Conservation (phyloP, 805 yeast species). For the Metschnikowia corniflorae region DNA sequence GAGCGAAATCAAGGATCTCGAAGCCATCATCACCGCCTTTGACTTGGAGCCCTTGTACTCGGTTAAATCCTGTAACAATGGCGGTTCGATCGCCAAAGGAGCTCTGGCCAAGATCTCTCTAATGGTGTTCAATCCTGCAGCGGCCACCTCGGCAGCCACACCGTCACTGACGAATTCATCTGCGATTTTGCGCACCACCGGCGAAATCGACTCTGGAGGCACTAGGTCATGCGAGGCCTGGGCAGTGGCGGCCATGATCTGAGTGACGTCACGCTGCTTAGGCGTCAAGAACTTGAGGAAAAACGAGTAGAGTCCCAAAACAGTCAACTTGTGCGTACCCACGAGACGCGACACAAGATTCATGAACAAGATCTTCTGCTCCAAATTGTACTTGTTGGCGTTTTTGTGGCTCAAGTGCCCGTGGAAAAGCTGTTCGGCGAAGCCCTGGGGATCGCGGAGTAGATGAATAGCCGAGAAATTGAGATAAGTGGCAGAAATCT, state of each 20-base stretch:
- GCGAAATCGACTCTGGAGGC: constrained; percentile 86
- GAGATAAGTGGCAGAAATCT: constrained; percentile 61
- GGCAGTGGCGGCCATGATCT: constrained; percentile 94
- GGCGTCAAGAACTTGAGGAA: constrained; percentile 90
- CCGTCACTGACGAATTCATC: constrained; percentile 98
- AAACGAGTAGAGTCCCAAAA: constrained; percentile 84
- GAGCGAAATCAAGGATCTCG: constrained; percentile 77
- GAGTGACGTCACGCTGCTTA: constrained; percentile 90
- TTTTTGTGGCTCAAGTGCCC: constrained; percentile 69
- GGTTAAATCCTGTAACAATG: constrained; percentile 81
- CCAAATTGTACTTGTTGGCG: constrained; percentile 70
- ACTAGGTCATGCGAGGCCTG: constrained; percentile 96
- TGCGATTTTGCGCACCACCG: constrained; percentile 86
- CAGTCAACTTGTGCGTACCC: constrained; percentile 91
- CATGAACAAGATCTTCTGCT: constrained; percentile 85
- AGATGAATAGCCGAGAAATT: constrained; percentile 94
- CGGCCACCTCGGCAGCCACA: constrained; percentile 96
- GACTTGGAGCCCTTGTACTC: constrained; percentile 92
- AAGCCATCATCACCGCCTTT: constrained; percentile 92
- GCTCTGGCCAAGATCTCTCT: constrained; percentile 91
- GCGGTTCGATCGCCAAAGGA: constrained; percentile 88
- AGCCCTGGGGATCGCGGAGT: constrained; percentile 95
- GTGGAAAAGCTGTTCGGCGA: constrained; percentile 80
- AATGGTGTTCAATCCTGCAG: constrained; percentile 95
- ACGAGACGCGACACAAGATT: constrained; percentile 83